These are phyloP conservation scores for Xylaria sp. DNA, from an alignment of 2,329 filamentous ascomycete genomes.

Conservation along the genomic window DNA sequence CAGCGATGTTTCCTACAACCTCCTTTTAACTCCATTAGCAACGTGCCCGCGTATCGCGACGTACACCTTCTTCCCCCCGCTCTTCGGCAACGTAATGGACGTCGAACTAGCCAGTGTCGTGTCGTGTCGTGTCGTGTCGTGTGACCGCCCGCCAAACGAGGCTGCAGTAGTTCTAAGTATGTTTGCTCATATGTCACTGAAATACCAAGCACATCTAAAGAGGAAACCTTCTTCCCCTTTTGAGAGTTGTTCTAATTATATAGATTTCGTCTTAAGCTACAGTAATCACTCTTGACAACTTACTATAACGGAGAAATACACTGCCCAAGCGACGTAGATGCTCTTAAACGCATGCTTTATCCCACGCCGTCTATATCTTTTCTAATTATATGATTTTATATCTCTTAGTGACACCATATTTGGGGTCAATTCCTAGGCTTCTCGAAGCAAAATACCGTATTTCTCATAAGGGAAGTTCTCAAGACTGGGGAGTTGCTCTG, in stretches of 20 bases:
- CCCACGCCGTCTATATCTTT: neutral
- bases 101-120: neutral
- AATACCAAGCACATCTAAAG: no score
- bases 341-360: no score
- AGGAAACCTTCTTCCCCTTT: no score
- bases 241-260: no score
- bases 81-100: neutral
- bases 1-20: constrained; percentile 5
- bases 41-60: neutral
- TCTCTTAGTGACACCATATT: constrained; percentile 1
- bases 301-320: neutral
- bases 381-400: neutral
- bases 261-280: no score
- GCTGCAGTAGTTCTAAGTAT: no score
- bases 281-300: no score
- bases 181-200: no score
- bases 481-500: constrained; percentile 49
- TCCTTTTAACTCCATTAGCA: neutral
- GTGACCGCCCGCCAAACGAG: no score
- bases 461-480: constrained; percentile 53
- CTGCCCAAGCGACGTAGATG: no score
- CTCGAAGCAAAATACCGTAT: constrained; percentile 47
- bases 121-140: no score
- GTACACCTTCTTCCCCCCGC: constrained; percentile 9
- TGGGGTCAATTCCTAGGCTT: neutral